Percentiles rank a stretch among this genome's conserved stretches.
Evolutionary conservation across 805 yeast genomes (phyloP).

Genomic region (Allodekkera sacchari): DNA sequence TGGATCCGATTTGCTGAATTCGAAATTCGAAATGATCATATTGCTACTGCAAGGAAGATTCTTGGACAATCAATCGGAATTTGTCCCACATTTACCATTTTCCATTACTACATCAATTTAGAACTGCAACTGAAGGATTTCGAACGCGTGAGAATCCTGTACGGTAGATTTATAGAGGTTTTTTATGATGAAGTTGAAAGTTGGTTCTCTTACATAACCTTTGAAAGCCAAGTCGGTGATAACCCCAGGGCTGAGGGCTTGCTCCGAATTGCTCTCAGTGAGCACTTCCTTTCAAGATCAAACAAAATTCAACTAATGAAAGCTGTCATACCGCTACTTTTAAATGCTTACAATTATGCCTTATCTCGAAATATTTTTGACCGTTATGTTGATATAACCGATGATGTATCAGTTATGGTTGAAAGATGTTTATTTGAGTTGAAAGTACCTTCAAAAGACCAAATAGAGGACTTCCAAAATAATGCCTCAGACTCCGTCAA

Average conservation of each 20-base stretch:
- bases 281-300: constrained; percentile 21
- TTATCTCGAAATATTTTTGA: constrained; percentile 46
- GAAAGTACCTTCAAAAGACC: constrained; percentile 49
- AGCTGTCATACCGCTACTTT: not conserved
- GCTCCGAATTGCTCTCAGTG: constrained; percentile 30
- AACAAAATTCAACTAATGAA: constrained; percentile 2
- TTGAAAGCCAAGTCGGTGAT: constrained; percentile 67
- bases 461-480: constrained; percentile 29
- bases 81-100: constrained; percentile 51
- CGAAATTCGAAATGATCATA: constrained; percentile 53
- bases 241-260: constrained; percentile 51
- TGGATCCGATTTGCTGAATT: constrained; percentile 71
- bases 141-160: constrained; percentile 69
- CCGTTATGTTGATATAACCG: constrained; percentile 26
- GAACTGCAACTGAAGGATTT: constrained; percentile 68
- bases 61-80: constrained; percentile 68
- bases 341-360: constrained; percentile 47
- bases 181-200: constrained; percentile 32
- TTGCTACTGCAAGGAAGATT: constrained; percentile 52
- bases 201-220: constrained; percentile 59
- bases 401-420: constrained; percentile 43
- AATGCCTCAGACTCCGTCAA: constrained; percentile 17
- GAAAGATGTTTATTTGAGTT: constrained; percentile 66
- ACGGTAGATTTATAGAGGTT: constrained; percentile 53
- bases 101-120: constrained; percentile 55